A percentile compares a stretch with the other conserved stretches of the same genome.
Conservation (phyloP, 2,329 filamentous ascomycete species). For the Chalaropsis ovoidea region DNA sequence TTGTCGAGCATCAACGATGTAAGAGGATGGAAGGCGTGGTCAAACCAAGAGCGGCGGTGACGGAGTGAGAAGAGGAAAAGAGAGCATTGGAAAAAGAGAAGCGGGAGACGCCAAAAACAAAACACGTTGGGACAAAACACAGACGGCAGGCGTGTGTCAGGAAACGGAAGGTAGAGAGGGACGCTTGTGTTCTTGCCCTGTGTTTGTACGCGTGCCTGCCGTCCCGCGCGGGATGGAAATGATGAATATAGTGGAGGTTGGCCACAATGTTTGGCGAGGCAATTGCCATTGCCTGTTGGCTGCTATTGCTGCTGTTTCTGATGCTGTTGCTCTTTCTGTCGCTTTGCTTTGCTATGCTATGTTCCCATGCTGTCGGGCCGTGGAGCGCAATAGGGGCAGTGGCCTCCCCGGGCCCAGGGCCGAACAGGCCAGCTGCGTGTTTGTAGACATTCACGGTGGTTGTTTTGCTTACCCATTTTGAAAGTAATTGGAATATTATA, state of each 20-base stretch:
- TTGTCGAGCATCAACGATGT: conserved; percentile 2
- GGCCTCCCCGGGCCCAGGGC: neutral
- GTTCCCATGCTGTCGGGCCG: neutral
- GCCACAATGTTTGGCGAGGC: neutral
- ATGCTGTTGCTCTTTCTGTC: neutral
- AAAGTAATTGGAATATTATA: conserved; percentile 4
- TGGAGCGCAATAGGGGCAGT: neutral
- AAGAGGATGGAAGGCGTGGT: neutral
- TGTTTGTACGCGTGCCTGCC: conserved; percentile 4
- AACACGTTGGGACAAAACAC: neutral
- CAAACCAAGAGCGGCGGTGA: neutral
- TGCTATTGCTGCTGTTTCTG: neutral
- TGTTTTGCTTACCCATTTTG: conserved; percentile 9
- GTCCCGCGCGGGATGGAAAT: no score
- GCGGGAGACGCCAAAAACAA: neutral
- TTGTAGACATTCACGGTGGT: neutral
- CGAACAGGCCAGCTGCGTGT: neutral
- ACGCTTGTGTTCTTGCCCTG: conserved; percentile 6
- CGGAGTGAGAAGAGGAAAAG: neutral
- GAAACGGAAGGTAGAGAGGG: neutral
- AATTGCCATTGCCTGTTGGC: conserved; percentile 7
- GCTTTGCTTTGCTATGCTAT: neutral
- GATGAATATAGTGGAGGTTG: neutral
- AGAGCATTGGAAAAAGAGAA: neutral
- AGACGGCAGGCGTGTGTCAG: neutral